Percentiles rank a stretch among this genome's conserved stretches.
These are phyloP conservation scores for Coprinopsis cinerea DNA, from an alignment of 768 basidiomycete species.

Conservation along the genomic window DNA sequence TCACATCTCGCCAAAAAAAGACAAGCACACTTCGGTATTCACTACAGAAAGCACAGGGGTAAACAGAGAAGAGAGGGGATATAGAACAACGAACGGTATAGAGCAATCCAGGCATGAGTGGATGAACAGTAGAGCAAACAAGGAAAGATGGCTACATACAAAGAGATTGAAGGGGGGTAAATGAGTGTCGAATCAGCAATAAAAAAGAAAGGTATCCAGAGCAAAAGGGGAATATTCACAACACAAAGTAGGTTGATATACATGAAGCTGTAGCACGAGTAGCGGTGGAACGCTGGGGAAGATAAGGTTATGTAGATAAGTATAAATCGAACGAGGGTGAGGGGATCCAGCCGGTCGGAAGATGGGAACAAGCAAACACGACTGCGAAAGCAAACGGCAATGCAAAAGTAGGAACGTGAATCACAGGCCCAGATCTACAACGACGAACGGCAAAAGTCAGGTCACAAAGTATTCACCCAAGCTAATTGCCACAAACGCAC, in stretches of 20 bases:
- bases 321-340: too few relatives aligned
- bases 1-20: background rate
- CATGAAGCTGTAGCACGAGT: too few relatives aligned
- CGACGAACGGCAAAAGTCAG: background rate
- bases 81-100: conserved; percentile 7
- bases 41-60: background rate
- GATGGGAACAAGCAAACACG: too few relatives aligned
- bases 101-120: background rate
- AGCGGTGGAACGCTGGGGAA: background rate
- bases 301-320: background rate
- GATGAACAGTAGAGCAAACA: conserved; percentile 1
- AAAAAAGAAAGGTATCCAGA: too few relatives aligned
- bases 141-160: too few relatives aligned
- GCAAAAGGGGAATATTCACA: too few relatives aligned
- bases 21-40: background rate
- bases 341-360: conserved; percentile 4
- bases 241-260: too few relatives aligned
- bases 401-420: background rate
- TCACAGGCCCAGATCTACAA: conserved; percentile 23
- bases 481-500: conserved; percentile 33
- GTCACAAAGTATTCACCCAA: background rate
- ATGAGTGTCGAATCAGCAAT: conserved; percentile 9
- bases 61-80: background rate
- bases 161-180: too few relatives aligned
- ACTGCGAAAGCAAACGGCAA: conserved; percentile 5